Percentiles rank a stretch among this genome's conserved stretches.
These are phyloP conservation scores for Fusarium cyanostomum DNA, from an alignment of 2,329 filamentous ascomycete species.

Conservation along the genomic window DNA sequence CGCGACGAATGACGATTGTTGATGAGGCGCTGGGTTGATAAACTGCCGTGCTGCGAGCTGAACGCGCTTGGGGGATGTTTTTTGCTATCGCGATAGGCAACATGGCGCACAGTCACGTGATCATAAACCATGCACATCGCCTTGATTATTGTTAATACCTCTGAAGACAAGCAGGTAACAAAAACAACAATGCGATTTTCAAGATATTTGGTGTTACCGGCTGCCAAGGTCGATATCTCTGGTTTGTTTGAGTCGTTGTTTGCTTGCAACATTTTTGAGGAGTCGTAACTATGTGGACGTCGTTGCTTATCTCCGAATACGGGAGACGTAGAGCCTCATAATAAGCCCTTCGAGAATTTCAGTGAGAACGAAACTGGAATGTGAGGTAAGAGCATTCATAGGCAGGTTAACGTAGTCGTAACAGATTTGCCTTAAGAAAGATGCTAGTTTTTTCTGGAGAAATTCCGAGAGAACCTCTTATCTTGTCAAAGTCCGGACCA, in stretches of 20 bases:
- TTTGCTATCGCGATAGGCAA: constrained; percentile 44
- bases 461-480: constrained; percentile 11
- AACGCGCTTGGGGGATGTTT: constrained; percentile 42
- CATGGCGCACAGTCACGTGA: constrained; percentile 35
- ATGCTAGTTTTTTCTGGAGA: constrained; percentile 16
- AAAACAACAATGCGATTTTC: not conserved
- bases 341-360: not conserved
- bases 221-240: not conserved
- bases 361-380: not conserved
- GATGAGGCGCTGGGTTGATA: constrained; percentile 24
- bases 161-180: not conserved
- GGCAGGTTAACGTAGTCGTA: constrained; percentile 7
- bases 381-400: constrained; percentile 1
- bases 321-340: not conserved
- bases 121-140: not conserved
- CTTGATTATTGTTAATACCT: not conserved
- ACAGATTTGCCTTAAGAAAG: constrained; percentile 12
- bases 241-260: not conserved
- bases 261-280: too few species aligned
- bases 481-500: constrained; percentile 13
- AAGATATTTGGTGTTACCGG: not conserved
- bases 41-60: constrained; percentile 24
- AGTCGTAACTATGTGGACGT: too few species aligned
- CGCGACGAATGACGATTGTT: constrained; percentile 23
- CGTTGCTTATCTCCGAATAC: too few species aligned